Base-by-base conservation (phyloP, 805 yeast genomes). In the Saturnispora halmiae region DNA sequence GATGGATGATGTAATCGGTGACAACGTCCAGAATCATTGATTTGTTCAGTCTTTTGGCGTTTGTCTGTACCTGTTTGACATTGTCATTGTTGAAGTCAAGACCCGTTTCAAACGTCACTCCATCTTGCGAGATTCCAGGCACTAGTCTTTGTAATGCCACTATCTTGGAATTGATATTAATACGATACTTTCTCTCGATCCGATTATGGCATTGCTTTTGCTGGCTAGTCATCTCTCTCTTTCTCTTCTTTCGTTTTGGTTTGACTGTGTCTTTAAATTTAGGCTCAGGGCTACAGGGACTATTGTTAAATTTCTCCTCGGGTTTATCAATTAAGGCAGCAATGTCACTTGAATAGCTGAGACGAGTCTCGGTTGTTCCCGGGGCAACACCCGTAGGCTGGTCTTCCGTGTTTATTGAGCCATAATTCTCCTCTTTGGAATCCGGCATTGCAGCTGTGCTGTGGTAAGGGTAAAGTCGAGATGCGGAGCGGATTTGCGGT, bases 161-260 rank as follows among this genome's bases (percentile, higher is more conserved):
- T 42, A 80, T 80, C 55, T 78, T 79, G 10, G 82, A 74, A 54
- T 79, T 79, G 56, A 80, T 78, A 56, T 79, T 79, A 45, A 77
- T 78, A 55, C 86, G 64, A 57, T 80, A 79, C 44, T 79, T 70
- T 54, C 79, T 77, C 53, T 80, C 87, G 46, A 80, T 77, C 58
- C 74, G 75, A 61, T 79, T 79, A 54, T 80, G 88, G 0, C 84
- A 84, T 51, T 75, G 75, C 49, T 79, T 77, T 59, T 79, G 86
- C 51, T 51, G 13, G 49, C 36, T n/a, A 2, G 57, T 57, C 58
- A 57, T 54, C 34, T 58, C 58, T 28, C 53, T 57, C 37, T 53
- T 54, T 29, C 50, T 16, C 8, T 20, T 5, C 11, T 29, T 29
- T 20, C 20, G 6, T 14, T 29, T 29, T 6, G 31, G 6, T 13